Base-by-base conservation (phyloP, 805 yeast genomes). In the Candida takata region DNA sequence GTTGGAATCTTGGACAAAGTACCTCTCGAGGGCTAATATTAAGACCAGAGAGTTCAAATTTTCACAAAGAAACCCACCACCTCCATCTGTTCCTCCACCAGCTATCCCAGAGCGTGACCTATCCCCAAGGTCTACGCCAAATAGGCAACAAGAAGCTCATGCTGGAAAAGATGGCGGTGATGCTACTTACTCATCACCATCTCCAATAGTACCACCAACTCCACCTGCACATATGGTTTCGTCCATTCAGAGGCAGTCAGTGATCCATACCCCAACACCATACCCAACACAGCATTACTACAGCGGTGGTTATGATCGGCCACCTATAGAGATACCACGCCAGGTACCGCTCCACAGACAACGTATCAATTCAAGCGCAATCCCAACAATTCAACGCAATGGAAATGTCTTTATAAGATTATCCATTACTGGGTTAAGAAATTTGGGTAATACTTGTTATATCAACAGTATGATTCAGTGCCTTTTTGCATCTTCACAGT, bases 401-500 rank as follows among this genome's bases (percentile, higher is more conserved):
- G 37, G 55, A 2, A 52, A 63, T 30, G 51, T 56, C 43, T 65
- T 60, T 46, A 68, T 67, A 12, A 59, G 71, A 8, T 54, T 66
- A 33, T 63, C 73, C 2, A 64, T 77, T 12, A 77, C 83, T 36
- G 84, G 88, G 1, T 55, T 83, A 34, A 61, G 72, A 41, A 83
- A 83, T 50, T 62, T 72, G 57, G 86, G 87, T 1, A 78, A 79
- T 28, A 79, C 88, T 0, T 83, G 94, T 48, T 83, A 83, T 51
- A 76, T 83, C 38, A 83, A 83, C 50, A 73, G 82, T 51, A 77
- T 83, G 64, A 52, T 83, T 10, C 94, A 83, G 54, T 70, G 85
- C 42, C 52, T 83, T 6, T 79, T 79, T 55, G 81, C 77, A 3
- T 54, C 79, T 0, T 45, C 58, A 0, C 49, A 52, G 17, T 75